phyloP scores from a whole-genome alignment of 441 rosid species.

The Gossypium davidsonii region DNA sequence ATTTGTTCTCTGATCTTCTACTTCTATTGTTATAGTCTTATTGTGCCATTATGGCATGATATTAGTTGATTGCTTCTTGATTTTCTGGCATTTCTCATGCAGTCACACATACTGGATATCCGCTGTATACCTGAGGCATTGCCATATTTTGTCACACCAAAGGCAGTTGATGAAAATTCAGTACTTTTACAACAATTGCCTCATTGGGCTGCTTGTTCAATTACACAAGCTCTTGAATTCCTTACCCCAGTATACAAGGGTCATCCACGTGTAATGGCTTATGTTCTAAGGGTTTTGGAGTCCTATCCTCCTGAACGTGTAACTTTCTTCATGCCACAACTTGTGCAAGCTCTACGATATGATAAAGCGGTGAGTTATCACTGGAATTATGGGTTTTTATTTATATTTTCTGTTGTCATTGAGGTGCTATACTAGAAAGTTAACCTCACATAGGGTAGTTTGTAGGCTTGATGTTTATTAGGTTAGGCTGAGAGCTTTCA shows the following conservation, averaged over 20 bases:
- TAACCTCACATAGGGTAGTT: neutral
- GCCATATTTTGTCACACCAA: slow-evolving; percentile 93
- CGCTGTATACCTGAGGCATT: slow-evolving; percentile 84
- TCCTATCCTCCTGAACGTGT: slow-evolving; percentile 95
- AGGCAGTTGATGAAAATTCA: slow-evolving; percentile 86
- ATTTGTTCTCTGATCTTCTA: neutral
- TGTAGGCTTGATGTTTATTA: neutral
- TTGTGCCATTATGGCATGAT: slow-evolving; percentile 10
- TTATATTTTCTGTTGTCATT: neutral
- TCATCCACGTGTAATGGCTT: slow-evolving; percentile 98
- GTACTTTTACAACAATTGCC: slow-evolving; percentile 89
- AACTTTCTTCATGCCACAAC: slow-evolving; percentile 98
- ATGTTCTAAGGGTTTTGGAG: slow-evolving; percentile 93
- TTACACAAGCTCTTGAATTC: slow-evolving; percentile 87
- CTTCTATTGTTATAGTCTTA: neutral
- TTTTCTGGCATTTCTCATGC: slow-evolving; percentile 23
- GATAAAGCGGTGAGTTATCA: slow-evolving; percentile 68
- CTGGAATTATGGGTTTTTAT: slow-evolving; percentile 6
- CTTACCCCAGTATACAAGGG: slow-evolving; percentile 91
- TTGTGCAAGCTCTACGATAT: slow-evolving; percentile 88
- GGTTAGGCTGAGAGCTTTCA: neutral
- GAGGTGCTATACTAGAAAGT: slow-evolving; percentile 4
- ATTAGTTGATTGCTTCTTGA: neutral
- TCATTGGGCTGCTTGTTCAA: slow-evolving; percentile 97
- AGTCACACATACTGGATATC: slow-evolving; percentile 67